These are phyloP conservation scores for Collybia nuda DNA, from an alignment of 768 basidiomycete species.

Conservation along the genomic window DNA sequence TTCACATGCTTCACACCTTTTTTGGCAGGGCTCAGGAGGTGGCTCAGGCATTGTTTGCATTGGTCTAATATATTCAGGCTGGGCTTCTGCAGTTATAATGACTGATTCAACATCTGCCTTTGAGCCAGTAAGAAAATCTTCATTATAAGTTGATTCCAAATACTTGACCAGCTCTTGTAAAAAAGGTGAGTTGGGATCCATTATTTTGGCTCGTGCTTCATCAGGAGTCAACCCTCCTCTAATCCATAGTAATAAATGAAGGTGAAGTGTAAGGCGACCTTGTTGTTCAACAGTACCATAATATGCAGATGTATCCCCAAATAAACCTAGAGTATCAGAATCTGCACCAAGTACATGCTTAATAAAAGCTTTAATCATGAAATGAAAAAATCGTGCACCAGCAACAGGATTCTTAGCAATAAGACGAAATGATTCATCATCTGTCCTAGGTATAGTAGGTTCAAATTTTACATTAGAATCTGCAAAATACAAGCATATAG, in stretches of 20 bases:
- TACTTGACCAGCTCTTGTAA: conserved; percentile 1
- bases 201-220: not conserved
- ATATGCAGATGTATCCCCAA: conserved; percentile 24
- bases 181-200: conserved; percentile 5
- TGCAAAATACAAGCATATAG: conserved; percentile 33
- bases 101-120: not conserved
- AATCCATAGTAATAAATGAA: conserved; percentile 29
- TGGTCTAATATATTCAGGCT: conserved; percentile 7
- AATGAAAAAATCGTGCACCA: conserved; percentile 1
- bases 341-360: conserved; percentile 16
- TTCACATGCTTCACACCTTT: conserved; percentile 15
- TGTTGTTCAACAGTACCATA: conserved; percentile 33
- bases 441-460: conserved; percentile 2
- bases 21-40: conserved; percentile 12
- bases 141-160: conserved; percentile 2
- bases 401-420: conserved; percentile 4
- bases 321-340: conserved; percentile 19
- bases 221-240: conserved; percentile 6
- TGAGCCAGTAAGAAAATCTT: conserved; percentile 2
- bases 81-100: too few relatives aligned
- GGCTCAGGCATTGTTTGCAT: conserved; percentile 19
- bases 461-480: conserved; percentile 17
- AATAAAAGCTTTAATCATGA: conserved; percentile 1
- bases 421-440: not conserved
- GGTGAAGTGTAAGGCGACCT: conserved; percentile 25